These are phyloP conservation scores for Polysphondylium violaceum DNA, from an alignment of 78 protist genomes.

Conservation along the genomic window DNA sequence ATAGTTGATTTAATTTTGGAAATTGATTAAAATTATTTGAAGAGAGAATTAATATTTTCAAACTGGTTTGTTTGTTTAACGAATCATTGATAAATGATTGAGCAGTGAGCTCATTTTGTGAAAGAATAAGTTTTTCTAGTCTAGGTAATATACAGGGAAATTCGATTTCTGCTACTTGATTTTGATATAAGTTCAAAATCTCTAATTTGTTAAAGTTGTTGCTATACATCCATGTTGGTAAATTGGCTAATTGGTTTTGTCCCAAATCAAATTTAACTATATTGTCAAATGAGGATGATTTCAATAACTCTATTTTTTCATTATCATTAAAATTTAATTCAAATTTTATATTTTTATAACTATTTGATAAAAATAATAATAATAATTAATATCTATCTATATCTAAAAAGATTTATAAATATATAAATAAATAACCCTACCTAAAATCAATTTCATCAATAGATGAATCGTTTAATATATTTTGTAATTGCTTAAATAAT, in stretches of 20 bases:
- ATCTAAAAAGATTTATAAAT: not conserved
- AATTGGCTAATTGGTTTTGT: too few relatives aligned
- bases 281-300: not conserved
- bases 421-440: not conserved
- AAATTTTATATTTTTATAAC: not conserved
- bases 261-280: not conserved
- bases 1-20: not conserved
- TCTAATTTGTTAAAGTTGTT: not conserved
- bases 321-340: not conserved
- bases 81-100: not conserved
- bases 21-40: not conserved
- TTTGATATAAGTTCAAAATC: slow-evolving; percentile 10
- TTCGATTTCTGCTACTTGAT: not conserved
- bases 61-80: not conserved
- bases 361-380: too few relatives aligned
- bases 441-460: not conserved
- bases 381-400: too few relatives aligned
- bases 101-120: slow-evolving; percentile 11
- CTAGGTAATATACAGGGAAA: not conserved
- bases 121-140: slow-evolving; percentile 18
- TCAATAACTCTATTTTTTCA: too few relatives aligned
- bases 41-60: not conserved
- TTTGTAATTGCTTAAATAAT: too few relatives aligned
- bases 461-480: not conserved
- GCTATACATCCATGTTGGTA: not conserved